Percentiles rank a stretch among this genome's conserved stretches.
Evolutionary conservation across 2,329 filamentous ascomycete genomes (phyloP).

Genomic region (Spiromastix sp.): DNA sequence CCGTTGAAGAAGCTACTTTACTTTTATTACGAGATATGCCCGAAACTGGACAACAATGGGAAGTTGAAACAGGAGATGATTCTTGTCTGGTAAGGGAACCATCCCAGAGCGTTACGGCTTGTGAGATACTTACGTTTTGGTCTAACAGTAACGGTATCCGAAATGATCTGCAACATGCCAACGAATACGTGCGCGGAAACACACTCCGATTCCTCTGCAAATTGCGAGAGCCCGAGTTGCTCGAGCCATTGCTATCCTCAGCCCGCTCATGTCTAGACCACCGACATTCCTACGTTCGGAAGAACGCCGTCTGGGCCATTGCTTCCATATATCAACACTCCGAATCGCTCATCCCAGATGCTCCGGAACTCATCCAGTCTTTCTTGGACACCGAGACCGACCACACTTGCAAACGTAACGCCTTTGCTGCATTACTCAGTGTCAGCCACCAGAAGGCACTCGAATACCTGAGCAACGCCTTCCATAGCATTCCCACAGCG

Average conservation of each 20-base stretch:
- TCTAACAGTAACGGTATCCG: slow-evolving; percentile 79
- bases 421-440: slow-evolving; percentile 79
- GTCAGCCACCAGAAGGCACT: slow-evolving; percentile 92
- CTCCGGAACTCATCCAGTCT: slow-evolving; percentile 76
- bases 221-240: slow-evolving; percentile 86
- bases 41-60: slow-evolving; percentile 80
- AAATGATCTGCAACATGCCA: slow-evolving; percentile 92
- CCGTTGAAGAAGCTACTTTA: slow-evolving; percentile 95
- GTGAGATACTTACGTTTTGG: slow-evolving; percentile 1
- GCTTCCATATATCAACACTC: slow-evolving; percentile 87
- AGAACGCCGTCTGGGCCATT: slow-evolving; percentile 93
- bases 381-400: slow-evolving; percentile 90
- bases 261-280: slow-evolving; percentile 89
- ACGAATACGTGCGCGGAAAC: slow-evolving; percentile 96
- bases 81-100: slow-evolving; percentile 68
- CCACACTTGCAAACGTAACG: slow-evolving; percentile 94
- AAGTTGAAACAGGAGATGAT: slow-evolving; percentile 99
- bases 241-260: slow-evolving; percentile 89
- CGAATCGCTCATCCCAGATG: slow-evolving; percentile 86
- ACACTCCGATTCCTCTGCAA: slow-evolving; percentile 98
- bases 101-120: not conserved
- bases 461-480: slow-evolving; percentile 75
- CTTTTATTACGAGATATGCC: slow-evolving; percentile 98
- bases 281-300: slow-evolving; percentile 93
- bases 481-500: slow-evolving; percentile 87